phyloP scores from a whole-genome alignment of 495 filamentous ascomycete species.

The Hypoxylon fuscum region DNA sequence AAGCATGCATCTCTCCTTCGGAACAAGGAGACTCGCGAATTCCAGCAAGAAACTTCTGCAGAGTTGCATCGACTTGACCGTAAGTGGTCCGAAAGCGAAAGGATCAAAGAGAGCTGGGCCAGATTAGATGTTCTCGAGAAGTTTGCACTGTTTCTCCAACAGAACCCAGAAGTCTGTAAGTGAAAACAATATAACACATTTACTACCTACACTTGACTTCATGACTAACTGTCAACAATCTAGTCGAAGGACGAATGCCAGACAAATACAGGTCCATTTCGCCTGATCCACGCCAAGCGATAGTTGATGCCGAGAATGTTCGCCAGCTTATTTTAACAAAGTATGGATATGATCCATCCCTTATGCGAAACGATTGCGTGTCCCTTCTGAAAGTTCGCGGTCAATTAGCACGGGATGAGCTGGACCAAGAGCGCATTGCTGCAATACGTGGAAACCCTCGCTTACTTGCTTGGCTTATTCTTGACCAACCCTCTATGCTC shows the following conservation, averaged over 20 bases:
- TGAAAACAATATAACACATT: neutral
- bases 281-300: neutral
- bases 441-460: slow-evolving; percentile 15
- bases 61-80: neutral
- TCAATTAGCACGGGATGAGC: neutral
- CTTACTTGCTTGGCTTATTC: slow-evolving; percentile 25
- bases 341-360: neutral
- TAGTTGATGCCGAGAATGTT: neutral
- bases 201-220: neutral
- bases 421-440: slow-evolving; percentile 17
- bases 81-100: neutral
- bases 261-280: neutral
- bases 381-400: neutral
- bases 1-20: slow-evolving; percentile 4
- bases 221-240: neutral
- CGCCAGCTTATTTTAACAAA: neutral
- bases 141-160: neutral
- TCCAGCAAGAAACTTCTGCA: neutral
- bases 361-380: neutral
- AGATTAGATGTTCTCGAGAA: neutral
- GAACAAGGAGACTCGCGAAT: neutral
- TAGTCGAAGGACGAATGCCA: neutral
- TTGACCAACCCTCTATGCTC: slow-evolving; percentile 19
- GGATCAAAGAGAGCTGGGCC: too few species aligned
- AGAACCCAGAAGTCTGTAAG: neutral